Conservation (phyloP, 441 rosid genomes). For the Adansonia madagascariensis region DNA sequence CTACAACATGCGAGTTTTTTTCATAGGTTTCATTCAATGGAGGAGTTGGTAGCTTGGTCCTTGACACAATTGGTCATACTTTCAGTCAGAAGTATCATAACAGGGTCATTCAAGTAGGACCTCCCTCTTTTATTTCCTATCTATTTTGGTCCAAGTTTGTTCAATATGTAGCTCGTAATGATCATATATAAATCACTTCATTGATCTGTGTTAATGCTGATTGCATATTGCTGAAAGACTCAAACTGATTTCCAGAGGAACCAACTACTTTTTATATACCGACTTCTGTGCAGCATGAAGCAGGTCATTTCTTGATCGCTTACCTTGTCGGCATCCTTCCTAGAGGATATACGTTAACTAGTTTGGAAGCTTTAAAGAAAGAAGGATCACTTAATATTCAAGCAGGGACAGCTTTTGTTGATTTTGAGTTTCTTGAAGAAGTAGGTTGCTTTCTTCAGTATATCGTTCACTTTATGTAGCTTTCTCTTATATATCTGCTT, state of each 20-base stretch:
- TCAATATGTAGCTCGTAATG: neutral
- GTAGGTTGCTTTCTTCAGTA: constrained; percentile 38
- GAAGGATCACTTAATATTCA: constrained; percentile 93
- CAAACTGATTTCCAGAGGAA: neutral
- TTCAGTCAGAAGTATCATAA: constrained; percentile 75
- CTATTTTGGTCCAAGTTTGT: neutral
- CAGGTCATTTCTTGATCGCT: constrained; percentile 91
- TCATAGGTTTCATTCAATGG: constrained; percentile 78
- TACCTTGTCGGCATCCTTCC: constrained; percentile 87
- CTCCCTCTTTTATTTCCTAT: constrained; percentile 11
- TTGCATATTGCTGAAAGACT: neutral
- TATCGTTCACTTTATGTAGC: neutral
- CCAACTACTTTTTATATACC: neutral
- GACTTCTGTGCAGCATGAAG: constrained; percentile 69
- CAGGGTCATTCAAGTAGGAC: constrained; percentile 74
- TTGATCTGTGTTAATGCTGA: neutral
- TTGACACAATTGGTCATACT: constrained; percentile 83
- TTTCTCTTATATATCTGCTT: neutral
- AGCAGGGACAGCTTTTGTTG: constrained; percentile 90
- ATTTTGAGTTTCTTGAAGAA: constrained; percentile 88
- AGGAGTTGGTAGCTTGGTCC: constrained; percentile 76
- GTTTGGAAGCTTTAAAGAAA: constrained; percentile 77
- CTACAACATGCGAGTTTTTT: constrained; percentile 26
- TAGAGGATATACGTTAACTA: constrained; percentile 68
- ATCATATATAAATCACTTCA: neutral